Evolutionary conservation across 768 basidiomycete species (phyloP), one percentile per base, ranked within the genome.

Genomic region (Pulveroboletus sp.): DNA sequence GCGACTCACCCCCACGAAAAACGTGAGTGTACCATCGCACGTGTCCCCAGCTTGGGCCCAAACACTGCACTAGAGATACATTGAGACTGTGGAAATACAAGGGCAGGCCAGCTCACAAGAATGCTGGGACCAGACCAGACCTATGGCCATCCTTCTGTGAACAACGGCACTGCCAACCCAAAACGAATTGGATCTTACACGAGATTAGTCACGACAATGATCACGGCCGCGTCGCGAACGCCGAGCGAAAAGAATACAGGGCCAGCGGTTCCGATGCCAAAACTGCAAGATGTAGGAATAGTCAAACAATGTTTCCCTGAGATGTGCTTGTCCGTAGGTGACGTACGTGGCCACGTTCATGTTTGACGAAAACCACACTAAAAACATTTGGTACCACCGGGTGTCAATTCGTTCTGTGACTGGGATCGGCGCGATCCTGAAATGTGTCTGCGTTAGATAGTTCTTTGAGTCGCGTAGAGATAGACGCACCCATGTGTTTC

Each of bases 1-100:
- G 13, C 19, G 21, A 50, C 67, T 52, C 33, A 77, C 74, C 79
- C 79, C 67, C 76, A 78, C 0, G 75, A 76, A 55, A 75, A 82
- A 17, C 81, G 69, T 1, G 77, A 70, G 40, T 78, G 73, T 9
- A 80, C 72, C 80, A 82, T 82, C 14, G 78, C 75, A n/a, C 81
- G 72, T 58, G 72, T 74, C 2, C 81, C 81, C 2, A 78, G 61
- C 48, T 77, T 76, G 2, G 81, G 80, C 1, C 81, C 78, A 40
- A 77, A 79, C 3, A 75, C 73, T 2, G 77, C 73, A 47, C 76
- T 78, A 49, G 24, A 8, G n/a, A 11, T 27, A 11, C 27, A 11
- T 29, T 29, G 27, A 29, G 27, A 29, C 27, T 4, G 8, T 9
- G 27, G 8, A 29, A 29, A 29, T 29, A 11, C 27, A 11, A 29